These are phyloP conservation scores for Cicer bijugum DNA, from an alignment of 306 rosid species.

Conservation along the genomic window DNA sequence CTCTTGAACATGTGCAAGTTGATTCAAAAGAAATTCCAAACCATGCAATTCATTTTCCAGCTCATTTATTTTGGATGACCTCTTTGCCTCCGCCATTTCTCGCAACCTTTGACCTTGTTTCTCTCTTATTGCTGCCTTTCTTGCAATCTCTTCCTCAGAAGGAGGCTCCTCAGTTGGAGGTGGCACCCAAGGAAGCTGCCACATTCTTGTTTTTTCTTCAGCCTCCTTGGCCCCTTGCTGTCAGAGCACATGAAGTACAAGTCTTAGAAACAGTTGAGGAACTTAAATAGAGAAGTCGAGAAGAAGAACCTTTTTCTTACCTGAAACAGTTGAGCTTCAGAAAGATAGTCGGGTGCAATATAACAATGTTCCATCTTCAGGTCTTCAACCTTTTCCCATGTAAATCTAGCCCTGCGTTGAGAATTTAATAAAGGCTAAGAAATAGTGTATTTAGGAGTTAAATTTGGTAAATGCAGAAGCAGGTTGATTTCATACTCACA, in stretches of 20 bases:
- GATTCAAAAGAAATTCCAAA: conserved; percentile 81
- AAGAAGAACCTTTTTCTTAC: conserved; percentile 49
- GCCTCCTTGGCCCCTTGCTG: conserved; percentile 83
- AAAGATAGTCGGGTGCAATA: conserved; percentile 66
- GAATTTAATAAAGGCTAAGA: conserved; percentile 41
- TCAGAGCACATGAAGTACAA: conserved; percentile 21
- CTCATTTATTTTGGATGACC: conserved; percentile 86
- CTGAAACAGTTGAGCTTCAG: conserved; percentile 85
- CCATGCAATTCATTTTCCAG: conserved; percentile 86
- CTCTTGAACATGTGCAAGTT: conserved; percentile 82
- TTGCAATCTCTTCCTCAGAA: conserved; percentile 94
- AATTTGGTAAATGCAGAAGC: conserved; percentile 36
- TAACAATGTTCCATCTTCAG: conserved; percentile 98
- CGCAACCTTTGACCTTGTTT: conserved; percentile 92
- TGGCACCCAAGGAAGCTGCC: conserved; percentile 99
- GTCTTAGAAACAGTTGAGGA: conserved; percentile 34
- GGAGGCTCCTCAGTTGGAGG: conserved; percentile 95
- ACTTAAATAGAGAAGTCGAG: conserved; percentile 35
- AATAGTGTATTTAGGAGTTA: conserved; percentile 20
- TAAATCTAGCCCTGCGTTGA: conserved; percentile 72
- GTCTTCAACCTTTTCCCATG: conserved; percentile 98
- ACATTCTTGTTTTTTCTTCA: conserved; percentile 81
- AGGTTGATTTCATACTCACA: conserved; percentile 59
- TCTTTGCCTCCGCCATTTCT: conserved; percentile 99
- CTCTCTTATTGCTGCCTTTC: conserved; percentile 96